phyloP scores from a whole-genome alignment of 768 basidiomycete species.

The Nidula microcarpa region DNA sequence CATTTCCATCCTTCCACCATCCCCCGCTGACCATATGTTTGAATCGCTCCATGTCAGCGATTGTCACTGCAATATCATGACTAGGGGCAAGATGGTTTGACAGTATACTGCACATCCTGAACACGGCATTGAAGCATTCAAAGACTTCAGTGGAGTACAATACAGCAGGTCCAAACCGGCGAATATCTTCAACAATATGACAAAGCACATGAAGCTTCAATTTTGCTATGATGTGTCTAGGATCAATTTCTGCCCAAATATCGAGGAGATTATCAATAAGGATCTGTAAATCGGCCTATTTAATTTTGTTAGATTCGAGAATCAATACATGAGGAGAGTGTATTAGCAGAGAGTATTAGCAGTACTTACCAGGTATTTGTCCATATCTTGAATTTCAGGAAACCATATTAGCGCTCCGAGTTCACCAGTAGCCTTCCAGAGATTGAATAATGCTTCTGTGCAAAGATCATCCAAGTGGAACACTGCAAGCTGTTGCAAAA shows the following conservation, averaged over 20 bases:
- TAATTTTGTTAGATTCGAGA: no score
- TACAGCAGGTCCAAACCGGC: conserved; percentile 26
- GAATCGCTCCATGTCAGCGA: conserved; percentile 20
- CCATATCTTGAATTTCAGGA: conserved; percentile 18
- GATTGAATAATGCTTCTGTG: conserved; percentile 10
- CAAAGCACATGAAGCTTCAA: conserved; percentile 28
- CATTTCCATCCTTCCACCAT: conserved; percentile 15
- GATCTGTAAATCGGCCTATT: conserved; percentile 13
- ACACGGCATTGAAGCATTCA: conserved; percentile 36
- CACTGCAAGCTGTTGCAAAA: conserved; percentile 20
- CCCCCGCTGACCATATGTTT: conserved; percentile 30
- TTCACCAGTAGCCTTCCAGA: conserved; percentile 26
- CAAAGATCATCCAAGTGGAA: conserved; percentile 23
- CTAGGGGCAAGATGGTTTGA: conserved; percentile 34
- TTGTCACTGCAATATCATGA: conserved; percentile 22
- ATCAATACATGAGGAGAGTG: background rate
- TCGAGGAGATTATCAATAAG: conserved; percentile 14
- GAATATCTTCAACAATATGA: conserved; percentile 22
- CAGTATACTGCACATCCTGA: conserved; percentile 25
- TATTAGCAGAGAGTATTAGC: background rate
- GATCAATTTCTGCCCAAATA: conserved; percentile 17
- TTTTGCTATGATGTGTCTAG: conserved; percentile 18
- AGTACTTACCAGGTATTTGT: background rate
- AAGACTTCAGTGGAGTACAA: conserved; percentile 30
- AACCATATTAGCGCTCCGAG: conserved; percentile 25